Conservation (phyloP, 257 asterid species). For the Coffea eugenioides region DNA sequence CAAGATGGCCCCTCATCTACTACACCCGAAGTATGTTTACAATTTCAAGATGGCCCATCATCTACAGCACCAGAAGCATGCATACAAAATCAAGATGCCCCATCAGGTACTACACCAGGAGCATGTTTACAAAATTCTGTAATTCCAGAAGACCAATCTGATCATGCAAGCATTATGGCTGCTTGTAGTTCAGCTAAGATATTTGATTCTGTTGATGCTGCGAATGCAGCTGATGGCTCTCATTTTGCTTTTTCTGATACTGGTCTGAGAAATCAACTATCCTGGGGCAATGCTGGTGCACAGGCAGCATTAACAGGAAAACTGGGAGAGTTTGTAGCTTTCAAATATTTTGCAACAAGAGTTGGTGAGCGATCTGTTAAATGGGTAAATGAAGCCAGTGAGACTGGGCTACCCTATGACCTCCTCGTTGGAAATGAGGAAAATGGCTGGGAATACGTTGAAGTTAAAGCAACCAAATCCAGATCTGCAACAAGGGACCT, state of each 20-base stretch:
- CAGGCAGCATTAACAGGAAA: slow-evolving; percentile 75
- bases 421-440: slow-evolving; percentile 51
- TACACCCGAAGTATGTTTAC: slow-evolving; percentile 18
- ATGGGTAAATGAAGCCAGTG: slow-evolving; percentile 81
- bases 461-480: slow-evolving; percentile 85
- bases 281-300: slow-evolving; percentile 20
- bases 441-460: slow-evolving; percentile 53
- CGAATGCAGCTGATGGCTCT: slow-evolving; percentile 27
- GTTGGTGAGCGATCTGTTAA: slow-evolving; percentile 43
- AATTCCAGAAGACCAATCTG: slow-evolving; percentile 25
- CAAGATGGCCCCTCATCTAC: background rate
- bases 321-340: slow-evolving; percentile 78
- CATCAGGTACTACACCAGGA: background rate
- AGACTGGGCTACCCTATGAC: slow-evolving; percentile 89
- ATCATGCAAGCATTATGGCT: slow-evolving; percentile 21
- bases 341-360: slow-evolving; percentile 49
- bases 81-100: slow-evolving; percentile 12
- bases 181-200: slow-evolving; percentile 25
- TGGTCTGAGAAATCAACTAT: slow-evolving; percentile 34
- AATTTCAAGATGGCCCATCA: background rate
- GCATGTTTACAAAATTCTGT: slow-evolving; percentile 29
- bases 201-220: slow-evolving; percentile 31
- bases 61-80: slow-evolving; percentile 10
- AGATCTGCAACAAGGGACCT: slow-evolving; percentile 58
- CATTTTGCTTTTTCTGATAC: slow-evolving; percentile 27